Evolutionary conservation across 371 early-diverging fungal species (phyloP), one percentile per base, ranked within the genome.

Genomic region (Zychaea mexicana): DNA sequence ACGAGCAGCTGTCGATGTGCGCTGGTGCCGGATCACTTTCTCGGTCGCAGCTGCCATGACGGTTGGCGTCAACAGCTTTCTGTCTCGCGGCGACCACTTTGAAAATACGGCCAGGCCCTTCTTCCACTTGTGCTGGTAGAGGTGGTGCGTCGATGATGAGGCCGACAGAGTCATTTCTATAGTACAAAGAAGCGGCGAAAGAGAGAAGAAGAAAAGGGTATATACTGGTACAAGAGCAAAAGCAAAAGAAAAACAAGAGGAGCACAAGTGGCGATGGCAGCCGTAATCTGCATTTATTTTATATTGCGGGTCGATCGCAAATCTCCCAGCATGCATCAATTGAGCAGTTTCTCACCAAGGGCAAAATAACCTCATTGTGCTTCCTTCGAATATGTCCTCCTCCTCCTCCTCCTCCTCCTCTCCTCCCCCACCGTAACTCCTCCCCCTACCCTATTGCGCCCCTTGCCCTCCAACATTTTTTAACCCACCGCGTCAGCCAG

Each of bases 1-100:
- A 42, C 15, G 42, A 12, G 15, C 0, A 0, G 15, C 4, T 17
- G 3, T 42, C 3, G 49, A 13, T 47, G 27, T 7, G 32, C 46
- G 21, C 24, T 62, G 62, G 32, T 71, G 74, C 45, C 73, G 63
- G 22, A 79, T 62, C 2, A 74, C 61, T 62, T 80, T 80, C 61
- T 80, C 80, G 9, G 77, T 77, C 9, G 77, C 77, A 12, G 80
- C 80, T 24, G 70, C 70, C 28, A 55, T 24, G 13, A 63, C 70
- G 3, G 61, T 65, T 38, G 47, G 60, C 27, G 57, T 45, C 62
- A 57, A 21, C 22, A 57, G 42, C 49, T 46, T 38, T 26, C 57
- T 60, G 3, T 52, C 62, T 36, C 39, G 53, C 5, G 54, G 27
- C 27, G 55, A 62, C 55, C 39, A 39, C 42, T 66, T 66, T 3